Evolutionary conservation across 306 rosid genomes (phyloP).

Genomic region (Dryas drummondii): DNA sequence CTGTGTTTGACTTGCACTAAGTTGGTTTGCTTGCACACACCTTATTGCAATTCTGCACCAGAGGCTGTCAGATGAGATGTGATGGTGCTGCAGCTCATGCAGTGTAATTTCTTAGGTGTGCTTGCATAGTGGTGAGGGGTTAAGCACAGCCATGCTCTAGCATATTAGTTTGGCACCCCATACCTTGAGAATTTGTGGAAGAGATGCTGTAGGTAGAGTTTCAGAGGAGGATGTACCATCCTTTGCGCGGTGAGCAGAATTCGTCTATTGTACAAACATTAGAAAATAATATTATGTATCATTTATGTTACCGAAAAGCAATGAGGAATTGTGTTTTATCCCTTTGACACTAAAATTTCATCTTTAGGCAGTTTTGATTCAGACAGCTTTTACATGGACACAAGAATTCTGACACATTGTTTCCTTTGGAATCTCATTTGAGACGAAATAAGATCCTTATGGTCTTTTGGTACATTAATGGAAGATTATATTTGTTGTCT

Average conservation of each 20-base stretch:
- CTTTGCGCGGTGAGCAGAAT: neutral
- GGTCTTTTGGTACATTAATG: neutral
- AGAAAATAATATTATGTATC: neutral
- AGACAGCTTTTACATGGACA: constrained; percentile 1
- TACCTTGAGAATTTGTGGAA: neutral
- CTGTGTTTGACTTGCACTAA: constrained; percentile 85
- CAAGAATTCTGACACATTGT: neutral
- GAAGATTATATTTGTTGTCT: neutral
- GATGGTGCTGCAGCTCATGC: constrained; percentile 19
- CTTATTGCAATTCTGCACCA: constrained; percentile 98
- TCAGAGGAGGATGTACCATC: neutral
- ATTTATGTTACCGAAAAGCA: neutral
- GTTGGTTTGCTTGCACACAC: constrained; percentile 96
- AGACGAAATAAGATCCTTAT: neutral
- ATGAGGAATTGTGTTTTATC: neutral
- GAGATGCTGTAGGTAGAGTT: neutral
- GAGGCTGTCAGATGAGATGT: constrained; percentile 82
- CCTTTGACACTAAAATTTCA: neutral
- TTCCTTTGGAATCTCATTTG: neutral
- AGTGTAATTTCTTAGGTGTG: constrained; percentile 5
- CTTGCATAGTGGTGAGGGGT: neutral
- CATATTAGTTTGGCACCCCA: neutral
- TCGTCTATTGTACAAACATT: constrained; percentile 8
- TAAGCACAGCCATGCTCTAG: neutral
- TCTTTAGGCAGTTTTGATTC: neutral